phyloP scores from a whole-genome alignment of 352 stramenopile species.

The Plasmopara viticola region DNA sequence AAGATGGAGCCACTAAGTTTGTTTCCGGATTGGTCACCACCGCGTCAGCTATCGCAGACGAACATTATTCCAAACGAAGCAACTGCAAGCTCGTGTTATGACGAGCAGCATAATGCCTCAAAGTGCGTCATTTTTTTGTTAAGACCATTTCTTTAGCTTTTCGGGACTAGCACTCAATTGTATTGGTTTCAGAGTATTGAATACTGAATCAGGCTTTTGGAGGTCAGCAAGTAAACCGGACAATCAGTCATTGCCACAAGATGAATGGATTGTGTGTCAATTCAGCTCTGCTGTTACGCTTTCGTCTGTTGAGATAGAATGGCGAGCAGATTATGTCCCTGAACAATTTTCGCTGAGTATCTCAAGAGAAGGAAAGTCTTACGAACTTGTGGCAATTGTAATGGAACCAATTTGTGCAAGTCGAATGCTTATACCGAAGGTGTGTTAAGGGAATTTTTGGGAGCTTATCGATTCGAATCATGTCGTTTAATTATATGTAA shows the following conservation, averaged over 20 bases:
- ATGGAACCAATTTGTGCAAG: conserved; percentile 20
- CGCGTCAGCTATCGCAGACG: conserved; percentile 40
- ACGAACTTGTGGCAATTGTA: conserved; percentile 47
- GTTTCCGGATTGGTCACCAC: conserved; percentile 75
- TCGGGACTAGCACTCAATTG: no score
- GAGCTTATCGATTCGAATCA: not conserved
- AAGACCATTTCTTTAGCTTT: no score
- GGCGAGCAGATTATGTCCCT: conserved; percentile 37
- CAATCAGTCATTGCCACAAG: conserved; percentile 8
- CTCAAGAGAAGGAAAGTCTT: conserved; percentile 38
- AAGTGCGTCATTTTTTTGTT: conserved; percentile 28
- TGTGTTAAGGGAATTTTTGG: conserved; percentile 9
- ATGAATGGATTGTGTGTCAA: conserved; percentile 51
- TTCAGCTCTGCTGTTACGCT: conserved; percentile 43
- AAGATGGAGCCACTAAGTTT: conserved; percentile 61
- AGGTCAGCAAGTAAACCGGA: conserved; percentile 25
- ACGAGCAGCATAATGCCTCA: conserved; percentile 45
- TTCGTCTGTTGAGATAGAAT: conserved; percentile 39
- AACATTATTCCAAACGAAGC: conserved; percentile 40
- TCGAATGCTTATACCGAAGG: conserved; percentile 43
- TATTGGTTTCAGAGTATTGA: conserved; percentile 31
- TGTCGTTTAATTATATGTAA: conserved; percentile 3
- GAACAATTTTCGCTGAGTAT: conserved; percentile 36
- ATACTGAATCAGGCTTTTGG: conserved; percentile 36
- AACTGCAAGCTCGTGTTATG: conserved; percentile 48